Conservation (phyloP, 2,329 filamentous ascomycete species). For the Chaetomium globosum region DNA sequence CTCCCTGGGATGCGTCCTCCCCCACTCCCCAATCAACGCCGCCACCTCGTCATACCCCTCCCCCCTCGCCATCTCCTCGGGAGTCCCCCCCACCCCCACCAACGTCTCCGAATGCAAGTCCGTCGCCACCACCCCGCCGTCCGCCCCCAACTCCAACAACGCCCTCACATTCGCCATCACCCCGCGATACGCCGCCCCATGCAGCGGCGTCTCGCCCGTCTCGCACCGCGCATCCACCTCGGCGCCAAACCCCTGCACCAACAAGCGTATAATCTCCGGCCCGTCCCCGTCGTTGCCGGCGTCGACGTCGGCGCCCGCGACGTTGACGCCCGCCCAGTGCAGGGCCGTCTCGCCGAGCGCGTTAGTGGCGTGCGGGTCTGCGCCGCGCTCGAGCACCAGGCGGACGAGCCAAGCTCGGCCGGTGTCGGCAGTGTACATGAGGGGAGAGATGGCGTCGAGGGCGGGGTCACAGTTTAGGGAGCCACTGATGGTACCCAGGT, state of each 20-base stretch:
- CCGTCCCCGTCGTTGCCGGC: background rate
- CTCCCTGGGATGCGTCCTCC: background rate
- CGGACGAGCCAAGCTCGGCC: background rate
- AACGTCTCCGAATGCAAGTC: background rate
- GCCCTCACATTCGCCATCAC: background rate
- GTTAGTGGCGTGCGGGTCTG: slow-evolving; percentile 1
- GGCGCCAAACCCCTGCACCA: background rate
- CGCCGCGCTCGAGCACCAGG: slow-evolving; percentile 8
- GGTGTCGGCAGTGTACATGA: slow-evolving; percentile 13
- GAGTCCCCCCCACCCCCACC: background rate
- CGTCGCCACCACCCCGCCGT: background rate
- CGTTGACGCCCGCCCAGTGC: slow-evolving; percentile 20
- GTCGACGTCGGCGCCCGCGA: no score
- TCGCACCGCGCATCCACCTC: background rate
- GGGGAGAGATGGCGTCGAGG: slow-evolving; percentile 12
- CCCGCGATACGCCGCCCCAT: background rate
- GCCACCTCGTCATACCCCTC: background rate
- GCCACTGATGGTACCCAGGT: background rate
- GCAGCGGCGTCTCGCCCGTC: background rate
- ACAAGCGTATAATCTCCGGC: background rate
- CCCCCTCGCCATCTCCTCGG: background rate
- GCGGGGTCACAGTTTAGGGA: background rate
- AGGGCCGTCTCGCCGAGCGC: slow-evolving; percentile 16
- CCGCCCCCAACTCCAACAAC: background rate
- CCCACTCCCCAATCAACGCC: background rate